Percentiles rank a stretch among this genome's conserved stretches.
Evolutionary conservation across 140 eudicot species (phyloP).

Genomic region (Flaveria floridana): DNA sequence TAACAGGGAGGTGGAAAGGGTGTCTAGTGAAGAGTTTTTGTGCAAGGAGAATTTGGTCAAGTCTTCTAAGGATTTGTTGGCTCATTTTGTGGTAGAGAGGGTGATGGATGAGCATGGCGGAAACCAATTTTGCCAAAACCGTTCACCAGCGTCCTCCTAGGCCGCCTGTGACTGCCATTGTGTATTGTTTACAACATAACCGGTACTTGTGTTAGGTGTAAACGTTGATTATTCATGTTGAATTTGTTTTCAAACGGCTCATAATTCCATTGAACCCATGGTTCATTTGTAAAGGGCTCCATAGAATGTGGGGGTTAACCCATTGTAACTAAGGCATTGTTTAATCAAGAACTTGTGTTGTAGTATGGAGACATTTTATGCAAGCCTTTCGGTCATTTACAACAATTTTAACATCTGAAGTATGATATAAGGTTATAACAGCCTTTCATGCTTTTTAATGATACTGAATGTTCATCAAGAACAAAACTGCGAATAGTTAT

Average conservation of each 20-base stretch:
- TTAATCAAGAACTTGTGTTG: slow-evolving; percentile 14
- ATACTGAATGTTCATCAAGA: background rate
- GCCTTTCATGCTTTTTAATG: background rate
- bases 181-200: slow-evolving; percentile 9
- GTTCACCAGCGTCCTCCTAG: slow-evolving; percentile 31
- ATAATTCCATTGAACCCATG: slow-evolving; percentile 19
- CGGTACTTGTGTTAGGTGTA: slow-evolving; percentile 17
- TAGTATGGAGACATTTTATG: background rate
- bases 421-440: background rate
- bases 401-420: background rate
- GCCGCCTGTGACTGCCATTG: background rate
- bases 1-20: slow-evolving; percentile 64
- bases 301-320: slow-evolving; percentile 22
- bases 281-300: slow-evolving; percentile 24
- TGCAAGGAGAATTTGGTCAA: slow-evolving; percentile 89
- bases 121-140: slow-evolving; percentile 60
- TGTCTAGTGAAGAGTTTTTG: slow-evolving; percentile 79
- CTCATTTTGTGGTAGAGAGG: slow-evolving; percentile 72
- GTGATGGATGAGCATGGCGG: slow-evolving; percentile 46
- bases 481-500: background rate
- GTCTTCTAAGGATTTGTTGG: slow-evolving; percentile 64
- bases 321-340: slow-evolving; percentile 20
- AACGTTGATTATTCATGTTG: slow-evolving; percentile 1
- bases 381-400: background rate
- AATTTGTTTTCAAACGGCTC: slow-evolving; percentile 11